These are phyloP conservation scores for Carex scoparia DNA, from an alignment of 176 grass and related monocot genomes.

Conservation along the genomic window DNA sequence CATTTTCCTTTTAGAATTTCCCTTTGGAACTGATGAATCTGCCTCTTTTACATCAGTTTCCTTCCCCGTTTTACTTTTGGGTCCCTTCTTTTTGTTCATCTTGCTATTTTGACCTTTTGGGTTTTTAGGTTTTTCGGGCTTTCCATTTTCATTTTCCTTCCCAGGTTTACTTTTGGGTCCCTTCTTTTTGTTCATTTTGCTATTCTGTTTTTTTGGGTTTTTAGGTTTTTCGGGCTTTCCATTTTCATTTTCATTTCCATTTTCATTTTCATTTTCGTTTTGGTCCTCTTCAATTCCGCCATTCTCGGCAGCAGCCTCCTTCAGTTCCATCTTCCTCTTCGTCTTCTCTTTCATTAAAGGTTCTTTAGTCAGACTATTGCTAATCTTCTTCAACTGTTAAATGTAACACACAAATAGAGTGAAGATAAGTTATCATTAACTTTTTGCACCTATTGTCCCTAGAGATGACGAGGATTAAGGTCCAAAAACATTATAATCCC, in stretches of 20 bases:
- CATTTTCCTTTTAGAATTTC: not conserved
- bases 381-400: conserved; percentile 82
- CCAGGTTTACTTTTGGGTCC: not conserved
- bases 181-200: conserved; percentile 15
- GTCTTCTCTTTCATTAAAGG: conserved; percentile 33
- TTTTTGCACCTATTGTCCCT: not conserved
- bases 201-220: conserved; percentile 26
- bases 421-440: not conserved
- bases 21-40: not conserved
- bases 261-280: conserved; percentile 21
- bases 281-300: conserved; percentile 26
- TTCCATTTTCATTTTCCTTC: conserved; percentile 2
- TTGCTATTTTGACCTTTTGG: conserved; percentile 21
- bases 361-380: conserved; percentile 40
- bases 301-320: conserved; percentile 32
- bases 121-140: conserved; percentile 32
- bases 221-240: conserved; percentile 28
- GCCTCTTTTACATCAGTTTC: not conserved
- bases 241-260: conserved; percentile 18
- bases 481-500: not conserved
- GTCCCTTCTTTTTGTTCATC: conserved; percentile 18
- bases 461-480: not conserved
- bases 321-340: conserved; percentile 32
- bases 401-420: conserved; percentile 13
- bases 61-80: not conserved